Base-by-base conservation (phyloP, 352 stramenopile genomes). In the Globisporangium sylvaticum region DNA sequence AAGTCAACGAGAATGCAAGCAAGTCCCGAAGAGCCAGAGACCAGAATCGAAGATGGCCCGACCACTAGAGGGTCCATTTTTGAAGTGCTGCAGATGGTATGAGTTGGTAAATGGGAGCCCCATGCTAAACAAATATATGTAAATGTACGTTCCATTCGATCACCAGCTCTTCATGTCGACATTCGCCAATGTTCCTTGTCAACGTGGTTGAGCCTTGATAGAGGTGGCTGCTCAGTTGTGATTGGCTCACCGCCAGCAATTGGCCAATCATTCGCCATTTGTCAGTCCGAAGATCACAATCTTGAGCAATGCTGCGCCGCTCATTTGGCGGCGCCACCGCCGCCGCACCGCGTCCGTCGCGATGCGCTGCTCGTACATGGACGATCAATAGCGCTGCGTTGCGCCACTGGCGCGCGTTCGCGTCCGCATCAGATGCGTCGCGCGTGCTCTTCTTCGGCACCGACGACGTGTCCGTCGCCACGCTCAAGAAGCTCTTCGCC, bases 361-460 rank as follows among this genome's bases (percentile, higher is more conserved):
- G 60, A 31, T 50, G 42, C 18, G 34, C 62, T 20, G 24, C 29
- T n/a, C 63, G 25, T 20, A 20, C 10, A 25, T 67, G 63, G 48
- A 42, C 25, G 8, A 29, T 32, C 31, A 31, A 24, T 15, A 44
- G 67, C 52, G 14, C 42, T 50, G 42, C 42, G 5, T 7, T 50
- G 18, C 7, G 24, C 31, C 32, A n/a, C 22, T 58, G 62, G 18
- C 67, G 57, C 27, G n/a, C 55, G 7, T 56, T 69, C 31, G 66
- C 66, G 7, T 50, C 67, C 1, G 9, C 50, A 18, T 48, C 53
- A 6, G 20, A 63, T 42, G 31, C 69, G 15, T 79, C 84, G 54
- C 81, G 86, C 55, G 84, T 95, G 32, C 71, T 95, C 15, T 95
- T 95, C 76, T 95, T 95, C 72, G 87, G 87, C 34, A 95, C 87